Conservation (phyloP, 2,329 filamentous ascomycete species). For the Trichoderma breve region DNA sequence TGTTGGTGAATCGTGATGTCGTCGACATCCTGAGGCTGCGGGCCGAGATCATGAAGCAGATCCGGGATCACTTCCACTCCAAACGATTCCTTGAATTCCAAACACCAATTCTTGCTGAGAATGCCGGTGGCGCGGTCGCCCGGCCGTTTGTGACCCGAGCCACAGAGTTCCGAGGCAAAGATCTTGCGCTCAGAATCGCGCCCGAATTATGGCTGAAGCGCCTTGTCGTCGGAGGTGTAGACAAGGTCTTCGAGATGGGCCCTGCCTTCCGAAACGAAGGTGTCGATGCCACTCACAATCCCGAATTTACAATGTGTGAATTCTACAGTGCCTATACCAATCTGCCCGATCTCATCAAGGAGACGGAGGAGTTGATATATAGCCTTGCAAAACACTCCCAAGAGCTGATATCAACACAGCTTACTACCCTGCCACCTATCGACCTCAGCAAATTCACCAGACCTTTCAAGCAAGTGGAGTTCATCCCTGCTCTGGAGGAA, state of each 20-base stretch:
- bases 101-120: slow-evolving; percentile 80
- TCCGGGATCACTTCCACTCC: slow-evolving; percentile 71
- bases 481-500: slow-evolving; percentile 74
- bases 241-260: slow-evolving; percentile 89
- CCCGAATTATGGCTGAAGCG: slow-evolving; percentile 95
- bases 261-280: slow-evolving; percentile 92
- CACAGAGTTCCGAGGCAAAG: slow-evolving; percentile 69
- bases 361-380: slow-evolving; percentile 70
- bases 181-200: slow-evolving; percentile 79
- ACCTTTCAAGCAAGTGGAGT: slow-evolving; percentile 70
- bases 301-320: slow-evolving; percentile 96
- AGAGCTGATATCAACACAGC: slow-evolving; percentile 43
- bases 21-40: slow-evolving; percentile 71
- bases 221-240: slow-evolving; percentile 82
- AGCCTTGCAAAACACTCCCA: slow-evolving; percentile 55
- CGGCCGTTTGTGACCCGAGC: slow-evolving; percentile 80
- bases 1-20: slow-evolving; percentile 70
- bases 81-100: slow-evolving; percentile 80
- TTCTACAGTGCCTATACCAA: slow-evolving; percentile 88
- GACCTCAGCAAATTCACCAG: slow-evolving; percentile 48
- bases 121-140: slow-evolving; percentile 83
- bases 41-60: slow-evolving; percentile 68
- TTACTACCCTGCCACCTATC: slow-evolving; percentile 47
- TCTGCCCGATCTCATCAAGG: slow-evolving; percentile 68
- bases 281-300: slow-evolving; percentile 87